Percentiles rank a stretch among this genome's conserved stretches.
Conservation (phyloP, 768 basidiomycete genomes). For the Tulasnella sp. region DNA sequence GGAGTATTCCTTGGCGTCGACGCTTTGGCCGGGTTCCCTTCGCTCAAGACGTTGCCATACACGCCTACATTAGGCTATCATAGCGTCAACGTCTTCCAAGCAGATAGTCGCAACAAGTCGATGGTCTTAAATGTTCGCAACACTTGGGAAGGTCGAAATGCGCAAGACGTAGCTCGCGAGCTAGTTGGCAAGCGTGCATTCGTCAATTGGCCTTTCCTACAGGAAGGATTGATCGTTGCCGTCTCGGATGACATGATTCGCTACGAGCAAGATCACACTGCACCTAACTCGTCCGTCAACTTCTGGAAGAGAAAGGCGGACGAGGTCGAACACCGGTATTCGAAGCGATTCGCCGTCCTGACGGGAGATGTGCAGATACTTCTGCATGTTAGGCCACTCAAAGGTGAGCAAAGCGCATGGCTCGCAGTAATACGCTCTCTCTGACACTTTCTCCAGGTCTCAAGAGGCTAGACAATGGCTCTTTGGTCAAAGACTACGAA, state of each 20-base stretch:
- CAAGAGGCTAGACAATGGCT: constrained; percentile 77
- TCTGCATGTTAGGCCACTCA: constrained; percentile 80
- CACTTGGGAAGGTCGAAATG: constrained; percentile 51
- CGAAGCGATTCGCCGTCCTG: constrained; percentile 79
- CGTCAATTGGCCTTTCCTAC: constrained; percentile 88
- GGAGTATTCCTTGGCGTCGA: constrained; percentile 78
- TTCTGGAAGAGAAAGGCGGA: constrained; percentile 77
- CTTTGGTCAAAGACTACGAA: constrained; percentile 93
- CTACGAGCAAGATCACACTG: constrained; percentile 60
- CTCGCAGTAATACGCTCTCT: not conserved
- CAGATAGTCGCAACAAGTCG: constrained; percentile 83
- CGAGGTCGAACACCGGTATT: constrained; percentile 70
- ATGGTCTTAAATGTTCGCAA: constrained; percentile 84
- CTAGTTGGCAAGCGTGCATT: constrained; percentile 71
- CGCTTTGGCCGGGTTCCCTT: constrained; percentile 93
- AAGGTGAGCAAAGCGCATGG: constrained; percentile 41
- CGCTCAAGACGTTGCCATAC: constrained; percentile 79
- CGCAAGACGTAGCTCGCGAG: constrained; percentile 59
- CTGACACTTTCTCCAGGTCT: constrained; percentile 43
- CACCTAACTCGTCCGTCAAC: constrained; percentile 71
- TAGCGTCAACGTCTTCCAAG: constrained; percentile 85
- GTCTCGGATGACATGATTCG: constrained; percentile 80
- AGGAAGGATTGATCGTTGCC: constrained; percentile 78
- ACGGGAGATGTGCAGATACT: constrained; percentile 71
- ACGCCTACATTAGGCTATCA: constrained; percentile 68